Percentiles rank a stretch among this genome's conserved stretches.
These are phyloP conservation scores for Boletus tomentosulus DNA, from an alignment of 768 basidiomycete species.

Conservation along the genomic window DNA sequence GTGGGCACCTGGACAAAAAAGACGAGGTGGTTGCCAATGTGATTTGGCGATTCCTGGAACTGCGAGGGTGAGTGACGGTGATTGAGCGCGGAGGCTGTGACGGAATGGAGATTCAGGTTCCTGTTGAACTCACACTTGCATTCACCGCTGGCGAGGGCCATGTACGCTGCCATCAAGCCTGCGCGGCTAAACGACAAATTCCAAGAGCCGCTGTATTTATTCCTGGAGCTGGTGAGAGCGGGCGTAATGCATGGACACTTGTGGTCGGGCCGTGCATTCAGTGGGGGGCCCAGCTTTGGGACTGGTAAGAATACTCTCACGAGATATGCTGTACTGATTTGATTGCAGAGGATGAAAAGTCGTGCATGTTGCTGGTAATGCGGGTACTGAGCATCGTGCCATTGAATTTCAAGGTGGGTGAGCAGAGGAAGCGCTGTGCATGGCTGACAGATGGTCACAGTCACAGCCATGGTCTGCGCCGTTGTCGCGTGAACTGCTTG, in stretches of 20 bases:
- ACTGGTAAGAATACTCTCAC: constrained; percentile 55
- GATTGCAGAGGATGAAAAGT: constrained; percentile 82
- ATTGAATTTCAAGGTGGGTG: constrained; percentile 79
- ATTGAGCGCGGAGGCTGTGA: background rate
- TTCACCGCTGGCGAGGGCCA: constrained; percentile 85
- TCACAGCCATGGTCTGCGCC: constrained; percentile 93
- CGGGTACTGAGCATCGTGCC: constrained; percentile 93
- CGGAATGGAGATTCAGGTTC: constrained; percentile 53
- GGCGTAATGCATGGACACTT: constrained; percentile 94
- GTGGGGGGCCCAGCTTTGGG: constrained; percentile 94
- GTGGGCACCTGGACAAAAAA: constrained; percentile 81
- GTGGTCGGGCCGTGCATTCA: constrained; percentile 85
- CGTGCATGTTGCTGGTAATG: constrained; percentile 94
- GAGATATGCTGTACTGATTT: constrained; percentile 20
- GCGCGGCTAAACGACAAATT: constrained; percentile 95
- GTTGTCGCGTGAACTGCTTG: constrained; percentile 90
- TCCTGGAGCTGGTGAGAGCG: constrained; percentile 93
- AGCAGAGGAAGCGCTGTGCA: background rate
- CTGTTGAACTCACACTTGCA: constrained; percentile 85
- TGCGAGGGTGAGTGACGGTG: constrained; percentile 65
- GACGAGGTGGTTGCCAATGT: constrained; percentile 98
- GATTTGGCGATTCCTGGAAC: constrained; percentile 95
- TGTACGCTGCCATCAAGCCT: constrained; percentile 74
- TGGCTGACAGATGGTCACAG: constrained; percentile 38
- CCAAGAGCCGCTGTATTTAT: constrained; percentile 93